These are phyloP conservation scores for Pisolithus orientalis DNA, from an alignment of 768 basidiomycete species.

Conservation along the genomic window DNA sequence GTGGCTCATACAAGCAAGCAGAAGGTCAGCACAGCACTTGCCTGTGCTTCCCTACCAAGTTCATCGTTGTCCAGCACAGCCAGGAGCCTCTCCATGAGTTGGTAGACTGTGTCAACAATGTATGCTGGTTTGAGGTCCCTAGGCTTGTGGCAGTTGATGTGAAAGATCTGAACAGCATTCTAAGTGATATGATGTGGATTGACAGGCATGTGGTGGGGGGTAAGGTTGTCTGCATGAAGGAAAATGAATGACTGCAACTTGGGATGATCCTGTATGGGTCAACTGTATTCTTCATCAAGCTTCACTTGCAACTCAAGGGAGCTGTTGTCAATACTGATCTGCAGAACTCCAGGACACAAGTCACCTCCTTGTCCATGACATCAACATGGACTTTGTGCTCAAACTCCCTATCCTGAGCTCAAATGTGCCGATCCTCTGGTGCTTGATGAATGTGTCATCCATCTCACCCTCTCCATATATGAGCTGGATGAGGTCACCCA, in stretches of 20 bases:
- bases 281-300: constrained; percentile 72
- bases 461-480: constrained; percentile 98
- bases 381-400: constrained; percentile 94
- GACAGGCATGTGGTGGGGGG: constrained; percentile 86
- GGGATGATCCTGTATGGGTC: constrained; percentile 67
- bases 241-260: constrained; percentile 81
- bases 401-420: constrained; percentile 77
- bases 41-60: constrained; percentile 71
- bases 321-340: constrained; percentile 82
- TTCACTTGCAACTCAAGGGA: constrained; percentile 78
- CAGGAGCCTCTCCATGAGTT: constrained; percentile 68
- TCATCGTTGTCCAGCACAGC: constrained; percentile 84
- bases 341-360: constrained; percentile 73
- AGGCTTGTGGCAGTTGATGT: constrained; percentile 89
- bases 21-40: constrained; percentile 88
- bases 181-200: constrained; percentile 94
- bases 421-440: constrained; percentile 88
- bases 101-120: constrained; percentile 73
- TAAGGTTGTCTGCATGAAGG: constrained; percentile 63
- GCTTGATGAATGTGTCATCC: constrained; percentile 97
- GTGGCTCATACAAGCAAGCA: constrained; percentile 88
- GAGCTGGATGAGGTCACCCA: constrained; percentile 94
- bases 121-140: constrained; percentile 87
- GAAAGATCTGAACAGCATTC: constrained; percentile 94
- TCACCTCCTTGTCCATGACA: constrained; percentile 76